Base-by-base conservation (phyloP, 352 stramenopile species). In the Globisporangium polare region DNA sequence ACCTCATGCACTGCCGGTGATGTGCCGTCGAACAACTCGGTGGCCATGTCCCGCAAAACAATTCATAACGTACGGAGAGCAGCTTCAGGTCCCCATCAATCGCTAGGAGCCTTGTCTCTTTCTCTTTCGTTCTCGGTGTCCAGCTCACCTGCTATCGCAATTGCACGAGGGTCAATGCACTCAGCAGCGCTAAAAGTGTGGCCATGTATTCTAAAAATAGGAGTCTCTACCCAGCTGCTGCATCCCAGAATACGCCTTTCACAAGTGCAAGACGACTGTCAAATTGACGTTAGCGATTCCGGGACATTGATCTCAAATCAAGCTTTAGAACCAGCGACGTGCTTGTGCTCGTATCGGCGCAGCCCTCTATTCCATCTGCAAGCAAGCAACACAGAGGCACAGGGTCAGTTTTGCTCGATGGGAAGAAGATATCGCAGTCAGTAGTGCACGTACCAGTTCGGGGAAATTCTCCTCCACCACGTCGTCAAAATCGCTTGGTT, bases 401-500 rank as follows among this genome's bases (percentile, higher is more conserved):
- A 39, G 15, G 10, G 26, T 55, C 18, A 52, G n/a, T n/a, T 45
- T 29, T 2, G 39, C 29, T 60, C 3, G 8, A 18, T 8, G n/a
- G n/a, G 12, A 6, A 12, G 24, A 8, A 54, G 6, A 37, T 27
- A 42, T 20, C 24, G 43, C 0, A 1, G 29, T 7, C 29, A 33
- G n/a, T 15, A 27, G 26, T 35, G 10, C 22, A 53, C 65, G 39
- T 52, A 86, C 69, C 53, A 88, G 29, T 51, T 78, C 63, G 20
- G 78, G 71, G 45, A 67, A 88, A 20, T 59, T 49, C 50, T 80
- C 41, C 18, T 67, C 66, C 27, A 88, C 70, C 10, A 80, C 62
- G 26, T 66, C 66, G 52, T 88, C 78, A 54, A 75, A 75, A 52
- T 71, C 65, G 20, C 43, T 61, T 29, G 53, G 20, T 15, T 46